These are phyloP conservation scores for Pythium phragmiticola DNA, from an alignment of 352 stramenopile genomes.

Conservation along the genomic window DNA sequence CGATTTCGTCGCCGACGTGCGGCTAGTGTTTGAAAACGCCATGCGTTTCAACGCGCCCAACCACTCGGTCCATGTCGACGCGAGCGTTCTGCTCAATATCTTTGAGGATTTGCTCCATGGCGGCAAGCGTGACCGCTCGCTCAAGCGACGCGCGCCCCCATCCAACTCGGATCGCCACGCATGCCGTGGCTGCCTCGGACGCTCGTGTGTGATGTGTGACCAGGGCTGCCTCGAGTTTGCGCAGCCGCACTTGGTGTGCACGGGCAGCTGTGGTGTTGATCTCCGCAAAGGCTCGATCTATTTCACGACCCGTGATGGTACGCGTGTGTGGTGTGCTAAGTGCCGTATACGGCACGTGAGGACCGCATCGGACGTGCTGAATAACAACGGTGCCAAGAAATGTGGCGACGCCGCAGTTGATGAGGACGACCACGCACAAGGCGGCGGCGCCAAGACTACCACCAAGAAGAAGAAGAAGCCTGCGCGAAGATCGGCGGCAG, in stretches of 20 bases:
- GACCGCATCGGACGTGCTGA: slow-evolving; percentile 13
- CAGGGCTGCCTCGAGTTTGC: slow-evolving; percentile 67
- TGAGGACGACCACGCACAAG: slow-evolving; percentile 2
- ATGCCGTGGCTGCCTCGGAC: slow-evolving; percentile 62
- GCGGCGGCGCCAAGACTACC: neutral
- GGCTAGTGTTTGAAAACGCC: slow-evolving; percentile 89
- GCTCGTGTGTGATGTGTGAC: slow-evolving; percentile 71
- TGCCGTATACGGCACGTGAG: slow-evolving; percentile 49
- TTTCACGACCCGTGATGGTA: slow-evolving; percentile 72
- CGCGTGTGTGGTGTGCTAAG: slow-evolving; percentile 78
- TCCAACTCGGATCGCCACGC: slow-evolving; percentile 34
- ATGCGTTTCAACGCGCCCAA: slow-evolving; percentile 81
- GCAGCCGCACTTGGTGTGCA: slow-evolving; percentile 69
- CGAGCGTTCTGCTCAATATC: slow-evolving; percentile 48
- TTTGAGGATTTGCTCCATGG: slow-evolving; percentile 67
- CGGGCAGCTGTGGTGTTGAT: slow-evolving; percentile 66
- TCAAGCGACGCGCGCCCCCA: slow-evolving; percentile 39
- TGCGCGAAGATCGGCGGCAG: neutral
- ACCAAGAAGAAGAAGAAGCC: slow-evolving; percentile 21
- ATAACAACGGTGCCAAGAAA: slow-evolving; percentile 24
- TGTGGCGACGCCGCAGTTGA: slow-evolving; percentile 1
- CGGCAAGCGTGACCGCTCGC: slow-evolving; percentile 35
- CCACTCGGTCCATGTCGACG: slow-evolving; percentile 80
- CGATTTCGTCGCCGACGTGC: slow-evolving; percentile 77
- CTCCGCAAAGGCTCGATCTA: slow-evolving; percentile 80